Evolutionary conservation across 768 basidiomycete genomes (phyloP), one percentile per base, ranked within the genome.

Genomic region (Pluteus cervinus): DNA sequence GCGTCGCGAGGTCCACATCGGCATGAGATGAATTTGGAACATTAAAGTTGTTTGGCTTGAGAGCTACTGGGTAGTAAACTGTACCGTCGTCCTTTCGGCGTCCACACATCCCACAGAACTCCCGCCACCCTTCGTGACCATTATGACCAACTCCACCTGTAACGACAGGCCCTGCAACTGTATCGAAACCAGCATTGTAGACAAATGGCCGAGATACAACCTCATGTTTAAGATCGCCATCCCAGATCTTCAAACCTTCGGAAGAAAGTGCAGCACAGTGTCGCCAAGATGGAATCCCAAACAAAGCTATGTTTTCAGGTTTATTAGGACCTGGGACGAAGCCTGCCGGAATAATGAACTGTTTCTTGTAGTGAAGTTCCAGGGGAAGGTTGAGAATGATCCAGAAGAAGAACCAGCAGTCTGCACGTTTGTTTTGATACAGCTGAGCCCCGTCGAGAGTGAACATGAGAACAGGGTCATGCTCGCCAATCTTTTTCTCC

Each of bases 321-420:
- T 55, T 56, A 7, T 56, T 48, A 14, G 54, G 52, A 1, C 60
- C 60, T 9, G 58, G 55, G 24, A 58, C 49, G 26, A 61, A 39
- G 7, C 44, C 45, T 2, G 47, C 55, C 7, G 53, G 54, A 5
- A 59, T 15, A 8, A 58, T 39, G 39, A 47, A 37, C 11, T 41
- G 26, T 24, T 53, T 52, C 24, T 56, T 56, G 37, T 55, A 62
- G 0, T 50, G 47, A 0, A 29, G 10, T 5, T 52, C 39, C 0
- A 58, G 61, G 5, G 38, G 22, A 7, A 51, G 48, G 36, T 66
- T 50, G 4, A 53, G 28, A 7, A 71, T 44, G 4, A 68, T 39
- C 66, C 68, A 71, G 6, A 71, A 60, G 18, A 39, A 54, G 3
- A 71, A 65, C 68, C 65, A 68, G 15, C 52, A 57, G 33, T 70